phyloP scores from a whole-genome alignment of 352 stramenopile genomes.

The Globisporangium solare region DNA sequence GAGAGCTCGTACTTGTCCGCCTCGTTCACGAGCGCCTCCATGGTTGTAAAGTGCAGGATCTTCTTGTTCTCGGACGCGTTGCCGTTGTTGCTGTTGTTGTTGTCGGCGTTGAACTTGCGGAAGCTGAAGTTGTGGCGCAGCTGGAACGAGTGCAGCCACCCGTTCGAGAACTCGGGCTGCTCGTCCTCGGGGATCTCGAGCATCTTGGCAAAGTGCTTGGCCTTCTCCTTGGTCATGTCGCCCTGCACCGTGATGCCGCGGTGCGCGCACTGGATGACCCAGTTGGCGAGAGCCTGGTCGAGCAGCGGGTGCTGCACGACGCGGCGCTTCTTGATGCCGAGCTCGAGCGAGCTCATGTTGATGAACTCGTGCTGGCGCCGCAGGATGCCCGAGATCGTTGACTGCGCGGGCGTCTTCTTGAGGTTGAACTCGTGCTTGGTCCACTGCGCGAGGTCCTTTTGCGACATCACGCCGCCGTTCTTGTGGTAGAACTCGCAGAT shows the following conservation, averaged over 20 bases:
- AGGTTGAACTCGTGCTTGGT: conserved; percentile 84
- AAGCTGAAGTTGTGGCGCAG: conserved; percentile 84
- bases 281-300: conserved; percentile 78
- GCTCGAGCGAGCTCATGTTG: conserved; percentile 77
- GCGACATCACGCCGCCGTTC: conserved; percentile 74
- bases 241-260: conserved; percentile 74
- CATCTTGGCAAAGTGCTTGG: conserved; percentile 81
- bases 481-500: conserved; percentile 85
- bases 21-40: conserved; percentile 55
- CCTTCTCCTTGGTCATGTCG: conserved; percentile 84
- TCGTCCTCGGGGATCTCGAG: conserved; percentile 69
- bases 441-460: conserved; percentile 85
- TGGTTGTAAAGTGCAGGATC: conserved; percentile 52
- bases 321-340: conserved; percentile 80
- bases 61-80: conserved; percentile 13
- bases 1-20: conserved; percentile 72
- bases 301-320: conserved; percentile 78
- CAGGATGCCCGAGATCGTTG: conserved; percentile 80
- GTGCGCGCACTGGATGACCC: conserved; percentile 82
- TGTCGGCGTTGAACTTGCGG: conserved; percentile 73
- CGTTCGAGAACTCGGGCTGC: conserved; percentile 78
- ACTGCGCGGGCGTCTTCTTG: conserved; percentile 78
- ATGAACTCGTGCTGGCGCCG: conserved; percentile 80
- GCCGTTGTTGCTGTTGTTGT: conserved; percentile 17
- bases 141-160: conserved; percentile 78